Evolutionary conservation across 2,329 filamentous ascomycete species (phyloP), one percentile per base, ranked within the genome.

Genomic region (Fusarium pseudocircinatum): DNA sequence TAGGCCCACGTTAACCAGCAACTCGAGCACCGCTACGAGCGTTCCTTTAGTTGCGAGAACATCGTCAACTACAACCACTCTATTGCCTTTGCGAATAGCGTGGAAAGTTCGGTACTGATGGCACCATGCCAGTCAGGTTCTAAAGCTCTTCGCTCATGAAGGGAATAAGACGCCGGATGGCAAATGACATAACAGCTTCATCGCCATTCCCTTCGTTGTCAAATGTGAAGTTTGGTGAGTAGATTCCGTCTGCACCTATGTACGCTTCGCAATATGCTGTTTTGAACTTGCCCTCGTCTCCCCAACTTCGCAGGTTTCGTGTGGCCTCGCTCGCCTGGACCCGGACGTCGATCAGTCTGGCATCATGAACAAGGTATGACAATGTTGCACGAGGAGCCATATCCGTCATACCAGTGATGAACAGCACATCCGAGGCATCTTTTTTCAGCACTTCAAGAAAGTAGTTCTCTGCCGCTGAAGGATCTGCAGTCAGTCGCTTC

Each of bases 321-420:
- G 76, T 85, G 52, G 83, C 57, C 63, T 82, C 56, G 63, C 77
- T 83, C 30, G 84, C 83, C 69, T 82, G 32, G 60, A 92, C 80
- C 24, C 78, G 82, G 68, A 92, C 80, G 39, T 92, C 90, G 52
- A 92, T 39, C 24, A 92, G 64, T 69, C 82, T 87, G 67, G 81
- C 86, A 4, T 83, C 78, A 54, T 88, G 84, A 16, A 90, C 86
- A 30, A 91, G 75, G 81, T 87, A 85, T n/a, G 87, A 87, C 1
- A 90, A 85, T 18, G 70, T 46, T 68, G 87, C 81, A 16, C 91
- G 83, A 0, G 90, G 90, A 10, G 88, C 86, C 53, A 87, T 81
- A 54, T 92, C 90, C 82, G 89, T 87, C 87, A 91, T 88, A 0
- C 89, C 90, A 1, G 89, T 92, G 71, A 93, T 87, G 1, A 92